phyloP scores from a whole-genome alignment of 768 basidiomycete species.

The Suillus plorans region DNA sequence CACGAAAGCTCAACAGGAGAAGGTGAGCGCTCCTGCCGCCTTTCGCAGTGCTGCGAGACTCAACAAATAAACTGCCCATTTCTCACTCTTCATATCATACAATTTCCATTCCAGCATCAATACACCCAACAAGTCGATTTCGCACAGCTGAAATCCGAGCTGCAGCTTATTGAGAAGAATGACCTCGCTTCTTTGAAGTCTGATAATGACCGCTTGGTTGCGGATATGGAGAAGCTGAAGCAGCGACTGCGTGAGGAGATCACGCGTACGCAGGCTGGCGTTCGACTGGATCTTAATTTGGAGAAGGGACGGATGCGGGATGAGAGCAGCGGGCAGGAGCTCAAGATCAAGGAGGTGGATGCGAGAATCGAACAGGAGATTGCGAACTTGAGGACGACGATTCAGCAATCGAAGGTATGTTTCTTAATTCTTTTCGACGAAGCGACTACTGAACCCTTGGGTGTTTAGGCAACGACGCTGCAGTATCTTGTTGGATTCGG shows the following conservation, averaged over 20 bases:
- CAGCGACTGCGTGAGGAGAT: conserved; percentile 91
- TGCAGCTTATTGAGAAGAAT: conserved; percentile 96
- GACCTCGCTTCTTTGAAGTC: conserved; percentile 94
- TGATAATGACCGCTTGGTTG: conserved; percentile 90
- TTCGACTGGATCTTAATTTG: conserved; percentile 90
- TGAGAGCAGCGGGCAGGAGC: conserved; percentile 85
- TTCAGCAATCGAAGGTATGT: conserved; percentile 80
- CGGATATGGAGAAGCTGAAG: conserved; percentile 93
- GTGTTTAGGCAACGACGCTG: conserved; percentile 69
- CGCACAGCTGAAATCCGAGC: conserved; percentile 92
- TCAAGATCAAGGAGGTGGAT: conserved; percentile 98
- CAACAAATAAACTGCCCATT: background rate
- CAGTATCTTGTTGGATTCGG: conserved; percentile 89
- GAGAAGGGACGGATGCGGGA: conserved; percentile 97
- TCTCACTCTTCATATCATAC: background rate
- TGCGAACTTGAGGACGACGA: conserved; percentile 77
- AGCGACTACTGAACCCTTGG: background rate
- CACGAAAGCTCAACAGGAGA: conserved; percentile 94
- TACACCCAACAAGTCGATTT: conserved; percentile 98
- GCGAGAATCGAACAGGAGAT: conserved; percentile 97
- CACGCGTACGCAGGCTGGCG: conserved; percentile 88
- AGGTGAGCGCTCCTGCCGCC: conserved; percentile 50
- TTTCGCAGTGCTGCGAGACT: background rate
- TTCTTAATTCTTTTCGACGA: background rate
- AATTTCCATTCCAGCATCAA: conserved; percentile 56